Evolutionary conservation across 2,329 filamentous ascomycete genomes (phyloP).

Genomic region (Diplocarpon rosae): DNA sequence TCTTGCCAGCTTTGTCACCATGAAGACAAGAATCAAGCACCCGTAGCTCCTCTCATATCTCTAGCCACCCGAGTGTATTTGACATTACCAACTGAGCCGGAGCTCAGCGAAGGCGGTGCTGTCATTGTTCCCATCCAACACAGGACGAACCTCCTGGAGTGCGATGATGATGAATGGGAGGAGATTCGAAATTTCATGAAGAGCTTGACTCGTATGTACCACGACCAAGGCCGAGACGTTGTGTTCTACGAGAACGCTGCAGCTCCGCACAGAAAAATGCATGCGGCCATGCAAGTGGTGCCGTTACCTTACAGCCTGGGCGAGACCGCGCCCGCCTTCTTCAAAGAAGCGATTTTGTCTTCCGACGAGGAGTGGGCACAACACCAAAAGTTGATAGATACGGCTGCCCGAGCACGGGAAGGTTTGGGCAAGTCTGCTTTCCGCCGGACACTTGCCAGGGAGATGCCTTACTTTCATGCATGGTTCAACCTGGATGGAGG

Average conservation of each 20-base stretch:
- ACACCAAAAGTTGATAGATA: constrained; percentile 91
- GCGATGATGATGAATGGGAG: constrained; percentile 98
- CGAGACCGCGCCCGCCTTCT: constrained; percentile 86
- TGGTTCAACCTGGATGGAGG: constrained; percentile 94
- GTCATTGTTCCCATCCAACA: constrained; percentile 86
- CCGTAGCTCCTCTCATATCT: constrained; percentile 74
- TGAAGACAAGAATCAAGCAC: constrained; percentile 66
- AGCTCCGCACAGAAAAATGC: constrained; percentile 61
- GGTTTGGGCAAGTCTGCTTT: constrained; percentile 75
- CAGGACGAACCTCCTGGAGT: constrained; percentile 83
- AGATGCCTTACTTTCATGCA: constrained; percentile 97
- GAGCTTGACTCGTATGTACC: constrained; percentile 83
- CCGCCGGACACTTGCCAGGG: constrained; percentile 70
- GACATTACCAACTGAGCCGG: constrained; percentile 81
- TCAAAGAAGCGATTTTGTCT: constrained; percentile 83
- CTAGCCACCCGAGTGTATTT: constrained; percentile 79
- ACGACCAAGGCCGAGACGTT: constrained; percentile 82
- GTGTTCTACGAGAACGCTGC: constrained; percentile 98
- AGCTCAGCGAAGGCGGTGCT: constrained; percentile 71
- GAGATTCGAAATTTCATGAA: constrained; percentile 99
- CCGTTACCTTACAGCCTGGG: constrained; percentile 88
- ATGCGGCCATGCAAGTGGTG: constrained; percentile 77
- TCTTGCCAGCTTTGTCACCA: constrained; percentile 85
- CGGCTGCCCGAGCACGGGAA: constrained; percentile 49
- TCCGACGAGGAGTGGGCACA: constrained; percentile 91